phyloP scores from a whole-genome alignment of 139 green algal genomes.

The Chlorella vulgaris region DNA sequence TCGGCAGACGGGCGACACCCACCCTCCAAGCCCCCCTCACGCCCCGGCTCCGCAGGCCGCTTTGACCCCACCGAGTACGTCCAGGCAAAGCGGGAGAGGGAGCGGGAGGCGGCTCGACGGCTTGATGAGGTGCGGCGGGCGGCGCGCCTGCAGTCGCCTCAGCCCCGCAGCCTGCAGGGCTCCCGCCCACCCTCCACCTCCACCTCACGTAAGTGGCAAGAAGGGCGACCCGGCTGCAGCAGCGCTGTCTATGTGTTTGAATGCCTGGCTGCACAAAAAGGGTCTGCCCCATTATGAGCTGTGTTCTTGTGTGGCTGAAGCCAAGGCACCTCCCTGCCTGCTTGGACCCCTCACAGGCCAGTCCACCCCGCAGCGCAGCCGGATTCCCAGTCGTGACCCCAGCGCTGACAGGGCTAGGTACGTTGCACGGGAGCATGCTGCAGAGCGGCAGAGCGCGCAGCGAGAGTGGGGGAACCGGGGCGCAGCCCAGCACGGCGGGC shows the following conservation, averaged over 20 bases:
- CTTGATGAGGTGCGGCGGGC: constrained; percentile 29
- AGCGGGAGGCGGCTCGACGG: constrained; percentile 17
- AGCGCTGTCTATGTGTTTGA: too few relatives aligned
- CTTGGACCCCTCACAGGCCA: constrained; percentile 17
- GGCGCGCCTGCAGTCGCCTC: background rate
- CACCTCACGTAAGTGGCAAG: constrained; percentile 26
- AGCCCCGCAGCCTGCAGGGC: background rate
- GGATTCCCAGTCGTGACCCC: constrained; percentile 51
- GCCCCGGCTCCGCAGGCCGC: constrained; percentile 43
- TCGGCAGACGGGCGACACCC: constrained; percentile 6
- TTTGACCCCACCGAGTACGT: constrained; percentile 85
- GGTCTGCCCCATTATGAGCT: too few relatives aligned
- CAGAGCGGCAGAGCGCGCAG: background rate
- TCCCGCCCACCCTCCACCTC: background rate
- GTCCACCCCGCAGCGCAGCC: constrained; percentile 46
- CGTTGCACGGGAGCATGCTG: background rate
- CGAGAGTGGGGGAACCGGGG: background rate
- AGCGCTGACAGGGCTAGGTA: constrained; percentile 22
- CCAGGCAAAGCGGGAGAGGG: constrained; percentile 41
- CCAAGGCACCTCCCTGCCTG: too few relatives aligned
- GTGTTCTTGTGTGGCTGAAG: constrained; percentile 1
- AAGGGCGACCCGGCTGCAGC: too few relatives aligned
- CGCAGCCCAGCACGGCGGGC: background rate
- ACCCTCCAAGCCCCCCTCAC: background rate
- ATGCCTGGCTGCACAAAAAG: too few relatives aligned